phyloP scores from a whole-genome alignment of 1,284 basidiomycete species.

The Prillingera fragicola region DNA sequence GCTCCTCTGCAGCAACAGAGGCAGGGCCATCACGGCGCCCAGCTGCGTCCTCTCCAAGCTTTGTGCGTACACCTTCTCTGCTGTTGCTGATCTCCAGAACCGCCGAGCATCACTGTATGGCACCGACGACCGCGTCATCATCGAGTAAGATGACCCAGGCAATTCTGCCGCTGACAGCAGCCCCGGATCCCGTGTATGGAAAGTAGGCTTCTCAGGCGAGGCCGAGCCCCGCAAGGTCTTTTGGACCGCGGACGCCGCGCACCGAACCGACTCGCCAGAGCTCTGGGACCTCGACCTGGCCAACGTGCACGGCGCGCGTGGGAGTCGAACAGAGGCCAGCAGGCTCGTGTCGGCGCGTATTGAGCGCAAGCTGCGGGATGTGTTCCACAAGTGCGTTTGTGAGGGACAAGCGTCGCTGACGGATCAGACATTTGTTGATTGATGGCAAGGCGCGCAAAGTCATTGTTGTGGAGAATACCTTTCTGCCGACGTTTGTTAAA shows the following conservation, averaged over 20 bases:
- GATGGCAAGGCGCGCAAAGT: slow-evolving; percentile 92
- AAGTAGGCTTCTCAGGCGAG: slow-evolving; percentile 50
- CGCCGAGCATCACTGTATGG: slow-evolving; percentile 49
- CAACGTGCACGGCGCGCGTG: slow-evolving; percentile 18
- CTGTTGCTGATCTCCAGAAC: slow-evolving; percentile 26
- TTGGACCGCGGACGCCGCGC: slow-evolving; percentile 18
- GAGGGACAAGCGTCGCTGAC: slow-evolving; percentile 1
- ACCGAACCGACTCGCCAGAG: slow-evolving; percentile 16
- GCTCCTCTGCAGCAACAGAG: slow-evolving; percentile 23
- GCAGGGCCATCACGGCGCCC: slow-evolving; percentile 31
- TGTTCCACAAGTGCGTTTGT: slow-evolving; percentile 73
- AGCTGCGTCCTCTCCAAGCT: slow-evolving; percentile 33
- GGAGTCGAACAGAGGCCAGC: slow-evolving; percentile 61
- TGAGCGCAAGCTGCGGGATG: slow-evolving; percentile 62
- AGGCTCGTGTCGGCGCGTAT: slow-evolving; percentile 63
- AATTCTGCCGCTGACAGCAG: slow-evolving; percentile 14
- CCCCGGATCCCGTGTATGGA: slow-evolving; percentile 48
- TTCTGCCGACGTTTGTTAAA: slow-evolving; percentile 79
- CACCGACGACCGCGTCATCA: slow-evolving; percentile 48
- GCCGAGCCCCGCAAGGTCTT: slow-evolving; percentile 46
- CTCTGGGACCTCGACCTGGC: slow-evolving; percentile 43
- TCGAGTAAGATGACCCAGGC: slow-evolving; percentile 37
- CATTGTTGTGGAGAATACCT: slow-evolving; percentile 81
- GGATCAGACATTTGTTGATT: slow-evolving; percentile 70
- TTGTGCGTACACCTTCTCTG: slow-evolving; percentile 20